phyloP scores from a whole-genome alignment of 495 filamentous ascomycete species.

The Emericellopsis terricola region DNA sequence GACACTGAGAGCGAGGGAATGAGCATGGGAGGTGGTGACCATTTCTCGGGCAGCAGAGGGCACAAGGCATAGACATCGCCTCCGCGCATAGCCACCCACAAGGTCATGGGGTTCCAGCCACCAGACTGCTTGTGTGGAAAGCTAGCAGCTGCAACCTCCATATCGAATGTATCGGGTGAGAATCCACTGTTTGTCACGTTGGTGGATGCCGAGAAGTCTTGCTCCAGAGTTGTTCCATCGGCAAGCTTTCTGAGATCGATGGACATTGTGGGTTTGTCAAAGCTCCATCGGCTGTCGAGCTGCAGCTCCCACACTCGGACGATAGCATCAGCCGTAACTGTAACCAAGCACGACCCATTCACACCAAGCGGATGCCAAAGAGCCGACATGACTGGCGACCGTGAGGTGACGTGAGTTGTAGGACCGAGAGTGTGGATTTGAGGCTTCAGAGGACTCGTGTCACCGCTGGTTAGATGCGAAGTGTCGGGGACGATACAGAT shows the following conservation, averaged over 20 bases:
- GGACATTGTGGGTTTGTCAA: conserved; percentile 61
- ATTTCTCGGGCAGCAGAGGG: conserved; percentile 65
- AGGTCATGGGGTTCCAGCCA: conserved; percentile 77
- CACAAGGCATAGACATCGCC: conserved; percentile 86
- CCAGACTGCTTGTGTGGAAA: conserved; percentile 63
- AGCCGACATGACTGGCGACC: conserved; percentile 55
- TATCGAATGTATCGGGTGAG: conserved; percentile 66
- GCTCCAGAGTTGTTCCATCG: conserved; percentile 55
- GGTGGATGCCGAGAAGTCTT: conserved; percentile 54
- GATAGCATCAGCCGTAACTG: conserved; percentile 67
- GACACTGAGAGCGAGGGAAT: conserved; percentile 61
- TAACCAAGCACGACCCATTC: conserved; percentile 54
- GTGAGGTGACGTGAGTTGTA: conserved; percentile 70
- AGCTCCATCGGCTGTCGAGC: conserved; percentile 60
- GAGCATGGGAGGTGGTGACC: conserved; percentile 56
- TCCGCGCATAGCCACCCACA: conserved; percentile 78
- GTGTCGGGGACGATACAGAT: conserved; percentile 63
- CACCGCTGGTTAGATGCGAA: conserved; percentile 46
- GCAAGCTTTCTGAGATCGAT: conserved; percentile 70
- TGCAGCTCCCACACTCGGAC: conserved; percentile 81
- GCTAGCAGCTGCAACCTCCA: conserved; percentile 73
- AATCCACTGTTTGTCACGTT: conserved; percentile 61
- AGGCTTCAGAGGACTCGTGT: conserved; percentile 45
- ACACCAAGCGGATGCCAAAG: conserved; percentile 79
- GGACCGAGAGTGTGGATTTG: conserved; percentile 76